Evolutionary conservation across 345 rosid species (phyloP).

Genomic region (Gossypium mustelinum): DNA sequence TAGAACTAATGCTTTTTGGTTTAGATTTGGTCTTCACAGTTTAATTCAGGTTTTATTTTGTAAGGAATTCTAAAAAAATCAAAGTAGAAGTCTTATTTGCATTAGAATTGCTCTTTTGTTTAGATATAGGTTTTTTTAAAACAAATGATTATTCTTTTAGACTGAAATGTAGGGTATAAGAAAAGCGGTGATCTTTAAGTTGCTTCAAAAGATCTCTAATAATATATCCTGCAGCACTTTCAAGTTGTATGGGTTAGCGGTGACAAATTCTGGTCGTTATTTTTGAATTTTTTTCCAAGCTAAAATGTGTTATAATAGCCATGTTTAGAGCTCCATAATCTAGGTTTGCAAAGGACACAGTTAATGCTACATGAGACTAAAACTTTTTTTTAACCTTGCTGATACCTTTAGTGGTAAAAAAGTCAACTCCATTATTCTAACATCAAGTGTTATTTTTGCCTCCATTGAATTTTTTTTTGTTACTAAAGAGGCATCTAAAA

Average conservation of each 20-base stretch:
- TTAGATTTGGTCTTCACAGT: neutral
- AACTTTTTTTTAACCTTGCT: neutral
- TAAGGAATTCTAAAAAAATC: neutral
- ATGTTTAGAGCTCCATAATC: neutral
- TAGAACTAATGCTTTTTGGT: neutral
- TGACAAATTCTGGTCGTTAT: neutral
- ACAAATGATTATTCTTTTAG: constrained; percentile 1
- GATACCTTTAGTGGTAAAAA: neutral
- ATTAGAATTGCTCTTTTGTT: neutral
- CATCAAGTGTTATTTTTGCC: neutral
- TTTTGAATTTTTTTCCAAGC: neutral
- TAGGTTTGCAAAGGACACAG: neutral
- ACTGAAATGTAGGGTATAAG: neutral
- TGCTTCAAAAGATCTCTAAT: neutral
- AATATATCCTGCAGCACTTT: neutral
- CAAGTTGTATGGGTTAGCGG: neutral
- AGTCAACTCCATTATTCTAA: neutral
- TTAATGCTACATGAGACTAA: neutral
- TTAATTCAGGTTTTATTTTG: neutral
- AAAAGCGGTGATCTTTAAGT: neutral
- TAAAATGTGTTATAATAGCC: neutral
- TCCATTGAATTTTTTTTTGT: neutral
- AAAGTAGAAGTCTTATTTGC: neutral
- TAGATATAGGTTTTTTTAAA: neutral
- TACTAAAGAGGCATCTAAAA: neutral